Evolutionary conservation across 2,329 filamentous ascomycete species (phyloP), one percentile per base, ranked within the genome.

Genomic region (Trichoderma sp.): DNA sequence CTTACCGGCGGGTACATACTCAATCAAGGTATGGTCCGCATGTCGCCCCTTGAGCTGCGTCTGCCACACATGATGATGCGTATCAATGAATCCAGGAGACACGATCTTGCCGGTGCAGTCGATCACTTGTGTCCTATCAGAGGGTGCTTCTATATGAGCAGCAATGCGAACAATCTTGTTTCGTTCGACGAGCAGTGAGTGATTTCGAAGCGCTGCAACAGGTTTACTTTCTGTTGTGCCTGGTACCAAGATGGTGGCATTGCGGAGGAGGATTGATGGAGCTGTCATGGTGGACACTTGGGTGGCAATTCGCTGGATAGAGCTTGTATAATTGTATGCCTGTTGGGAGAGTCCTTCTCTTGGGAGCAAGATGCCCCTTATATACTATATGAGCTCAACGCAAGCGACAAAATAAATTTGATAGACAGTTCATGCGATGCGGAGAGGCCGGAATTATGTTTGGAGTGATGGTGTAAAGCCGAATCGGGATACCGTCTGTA

Each of bases 31-130:
- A 18, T 71, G 66, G 2, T 75, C 74, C 6, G 53, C 74, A 65
- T 62, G 56, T 8, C 63, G 35, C 1, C 76, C 76, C 71, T 83
- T 83, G 56, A 82, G 77, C 50, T 79, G 78, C n/a, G 80, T 79
- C 77, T 87, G 85, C 86, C 86, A 88, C 8, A 86, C 78, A 79
- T 88, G 86, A 62, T 85, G 83, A 67, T 86, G 85, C 1, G 85
- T 85, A 77, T 86, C 84, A 64, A 87, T 80, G 77, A 87, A 86
- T 2, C 85, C 85, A 0, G 85, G 84, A 2, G 81, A 84, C 50
- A 86, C 78, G 27, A 86, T 81, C 75, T 84, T 85, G 77, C 79
- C 81, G 0, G 79, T 79, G 65, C 84, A 86, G 76, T 88, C 84
- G 12, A 73, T 56, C 9, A 73, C 60, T 11, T 65, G 71, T 4